Evolutionary conservation across 345 rosid genomes (phyloP).

Genomic region (Cardamine resedifolia): DNA sequence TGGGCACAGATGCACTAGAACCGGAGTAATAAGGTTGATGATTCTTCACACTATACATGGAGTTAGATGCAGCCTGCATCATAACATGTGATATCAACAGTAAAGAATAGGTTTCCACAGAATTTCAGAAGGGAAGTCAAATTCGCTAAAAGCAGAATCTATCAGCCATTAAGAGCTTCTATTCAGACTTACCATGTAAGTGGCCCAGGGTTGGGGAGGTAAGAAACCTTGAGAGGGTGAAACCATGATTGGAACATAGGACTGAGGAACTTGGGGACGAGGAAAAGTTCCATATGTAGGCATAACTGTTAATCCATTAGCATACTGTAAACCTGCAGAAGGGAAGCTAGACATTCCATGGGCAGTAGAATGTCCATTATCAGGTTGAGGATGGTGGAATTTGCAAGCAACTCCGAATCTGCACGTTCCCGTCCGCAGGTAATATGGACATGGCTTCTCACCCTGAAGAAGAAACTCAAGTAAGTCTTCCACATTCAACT

Average conservation of each 20-base stretch:
- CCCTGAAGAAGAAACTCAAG: conserved; percentile 43
- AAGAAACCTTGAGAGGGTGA: conserved; percentile 64
- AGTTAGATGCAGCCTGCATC: conserved; percentile 48
- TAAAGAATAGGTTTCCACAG: background rate
- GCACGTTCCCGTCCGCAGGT: conserved; percentile 70
- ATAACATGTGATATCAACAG: background rate
- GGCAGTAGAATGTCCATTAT: conserved; percentile 46
- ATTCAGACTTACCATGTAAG: conserved; percentile 55
- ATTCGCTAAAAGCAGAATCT: background rate
- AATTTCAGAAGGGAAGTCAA: background rate
- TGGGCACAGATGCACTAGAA: conserved; percentile 41
- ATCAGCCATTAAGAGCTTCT: background rate
- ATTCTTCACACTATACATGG: conserved; percentile 46
- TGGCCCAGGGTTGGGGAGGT: conserved; percentile 66
- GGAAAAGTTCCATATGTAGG: conserved; percentile 58
- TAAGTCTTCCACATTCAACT: conserved; percentile 10
- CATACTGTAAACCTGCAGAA: conserved; percentile 54
- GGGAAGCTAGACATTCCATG: conserved; percentile 49
- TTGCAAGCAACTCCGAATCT: conserved; percentile 80
- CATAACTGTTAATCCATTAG: conserved; percentile 60
- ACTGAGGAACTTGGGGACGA: conserved; percentile 50
- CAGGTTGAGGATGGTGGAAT: conserved; percentile 85
- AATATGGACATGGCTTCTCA: conserved; percentile 75
- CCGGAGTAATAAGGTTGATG: conserved; percentile 50
- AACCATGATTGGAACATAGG: conserved; percentile 59